phyloP scores from a whole-genome alignment of 148 eudicot species.

The Rhododendron mucronatum region DNA sequence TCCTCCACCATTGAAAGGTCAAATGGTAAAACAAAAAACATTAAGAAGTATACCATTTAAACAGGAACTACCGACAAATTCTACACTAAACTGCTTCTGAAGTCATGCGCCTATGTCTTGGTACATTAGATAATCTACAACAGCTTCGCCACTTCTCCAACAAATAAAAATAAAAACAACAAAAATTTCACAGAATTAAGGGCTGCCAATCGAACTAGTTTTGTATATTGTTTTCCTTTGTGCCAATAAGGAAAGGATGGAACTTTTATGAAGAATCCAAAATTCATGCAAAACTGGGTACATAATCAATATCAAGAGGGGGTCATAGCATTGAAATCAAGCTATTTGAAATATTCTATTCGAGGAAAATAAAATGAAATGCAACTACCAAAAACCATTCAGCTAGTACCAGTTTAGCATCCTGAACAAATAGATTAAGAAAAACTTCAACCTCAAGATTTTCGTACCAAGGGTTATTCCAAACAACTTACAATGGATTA shows the following conservation, averaged over 20 bases:
- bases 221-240: not conserved
- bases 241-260: not conserved
- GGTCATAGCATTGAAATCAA: not conserved
- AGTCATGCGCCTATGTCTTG: not conserved
- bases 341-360: not conserved
- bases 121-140: not conserved
- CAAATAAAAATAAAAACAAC: not conserved
- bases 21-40: not conserved
- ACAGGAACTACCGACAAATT: not conserved
- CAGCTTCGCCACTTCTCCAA: slow-evolving; percentile 1
- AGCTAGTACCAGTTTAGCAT: not conserved
- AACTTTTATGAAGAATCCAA: not conserved
- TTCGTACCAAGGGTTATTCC: not conserved
- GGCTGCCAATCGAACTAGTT: not conserved
- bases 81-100: not conserved
- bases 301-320: not conserved
- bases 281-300: not conserved
- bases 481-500: not conserved
- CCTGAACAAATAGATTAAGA: not conserved
- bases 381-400: not conserved
- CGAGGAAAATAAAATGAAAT: not conserved
- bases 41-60: not conserved
- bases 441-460: not conserved
- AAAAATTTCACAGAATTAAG: not conserved
- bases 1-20: not conserved